A percentile compares a stretch with the other conserved stretches of the same genome.
These are phyloP conservation scores for Kluyveromyces sp. DNA, from an alignment of 1,139 yeast genomes.

Conservation along the genomic window DNA sequence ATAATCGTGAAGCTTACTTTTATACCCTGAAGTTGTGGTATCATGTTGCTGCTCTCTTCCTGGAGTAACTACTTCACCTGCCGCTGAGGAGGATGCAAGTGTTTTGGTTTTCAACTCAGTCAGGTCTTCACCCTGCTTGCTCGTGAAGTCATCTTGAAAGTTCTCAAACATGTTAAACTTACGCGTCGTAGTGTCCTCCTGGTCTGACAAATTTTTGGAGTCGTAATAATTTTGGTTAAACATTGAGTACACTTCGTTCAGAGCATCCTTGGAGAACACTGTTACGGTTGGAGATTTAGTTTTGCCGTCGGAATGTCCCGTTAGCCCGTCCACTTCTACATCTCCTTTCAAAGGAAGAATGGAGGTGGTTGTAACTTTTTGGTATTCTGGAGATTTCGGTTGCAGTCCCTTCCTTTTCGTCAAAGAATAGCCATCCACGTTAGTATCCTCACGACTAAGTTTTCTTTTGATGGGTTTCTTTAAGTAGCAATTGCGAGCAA, in stretches of 20 bases:
- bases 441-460: constrained; percentile 1
- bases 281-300: constrained; percentile 73
- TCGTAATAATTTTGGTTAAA: constrained; percentile 47
- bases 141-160: constrained; percentile 34
- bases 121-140: constrained; percentile 31
- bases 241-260: constrained; percentile 68
- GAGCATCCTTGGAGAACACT: constrained; percentile 66
- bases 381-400: constrained; percentile 9
- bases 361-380: constrained; percentile 20
- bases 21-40: constrained; percentile 10
- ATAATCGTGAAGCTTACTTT: constrained; percentile 16
- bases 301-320: constrained; percentile 10
- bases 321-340: constrained; percentile 10
- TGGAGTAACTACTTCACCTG: constrained; percentile 7
- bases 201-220: constrained; percentile 18
- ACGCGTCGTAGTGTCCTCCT: constrained; percentile 28
- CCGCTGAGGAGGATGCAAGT: not conserved
- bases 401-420: constrained; percentile 9
- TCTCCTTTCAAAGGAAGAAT: constrained; percentile 26
- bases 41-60: constrained; percentile 7
- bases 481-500: constrained; percentile 34
- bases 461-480: constrained; percentile 5
- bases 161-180: constrained; percentile 32
- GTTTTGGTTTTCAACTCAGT: constrained; percentile 29
- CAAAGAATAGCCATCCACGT: constrained; percentile 1